Percentiles rank a stretch among this genome's conserved stretches.
phyloP scores from a whole-genome alignment of 176 grass and related monocot genomes.

The Leersia perrieri region DNA sequence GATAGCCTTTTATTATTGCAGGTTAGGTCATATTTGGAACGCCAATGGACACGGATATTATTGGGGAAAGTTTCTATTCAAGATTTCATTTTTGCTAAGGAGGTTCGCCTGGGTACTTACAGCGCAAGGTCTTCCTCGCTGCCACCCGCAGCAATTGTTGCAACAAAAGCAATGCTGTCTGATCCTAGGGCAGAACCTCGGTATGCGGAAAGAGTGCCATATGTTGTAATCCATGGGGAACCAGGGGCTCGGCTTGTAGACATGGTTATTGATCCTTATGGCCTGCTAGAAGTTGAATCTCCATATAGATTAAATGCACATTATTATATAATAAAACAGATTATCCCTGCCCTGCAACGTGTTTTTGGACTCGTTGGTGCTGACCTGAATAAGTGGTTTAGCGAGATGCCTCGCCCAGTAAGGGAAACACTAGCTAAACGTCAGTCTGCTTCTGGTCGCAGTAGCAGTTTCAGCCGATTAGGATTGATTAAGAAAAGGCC shows the following conservation, averaged over 20 bases:
- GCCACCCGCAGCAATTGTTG: constrained; percentile 91
- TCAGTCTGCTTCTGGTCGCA: constrained; percentile 27
- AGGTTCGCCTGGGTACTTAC: constrained; percentile 81
- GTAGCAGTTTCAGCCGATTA: constrained; percentile 33
- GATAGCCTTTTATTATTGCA: constrained; percentile 36
- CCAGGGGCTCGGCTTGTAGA: constrained; percentile 84
- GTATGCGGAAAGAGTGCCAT: constrained; percentile 78
- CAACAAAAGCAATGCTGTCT: constrained; percentile 65
- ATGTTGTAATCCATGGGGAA: constrained; percentile 90
- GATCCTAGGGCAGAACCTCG: constrained; percentile 83
- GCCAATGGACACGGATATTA: constrained; percentile 84
- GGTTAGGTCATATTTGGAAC: constrained; percentile 83
- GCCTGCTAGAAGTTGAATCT: constrained; percentile 63
- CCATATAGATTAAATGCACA: constrained; percentile 74
- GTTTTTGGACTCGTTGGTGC: constrained; percentile 79
- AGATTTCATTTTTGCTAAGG: constrained; percentile 96
- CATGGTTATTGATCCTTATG: constrained; percentile 87
- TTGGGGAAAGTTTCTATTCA: constrained; percentile 73
- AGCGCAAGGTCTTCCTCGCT: constrained; percentile 62
- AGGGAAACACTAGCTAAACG: constrained; percentile 38
- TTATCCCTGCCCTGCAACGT: constrained; percentile 87
- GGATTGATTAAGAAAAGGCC: constrained; percentile 41
- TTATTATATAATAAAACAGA: constrained; percentile 95
- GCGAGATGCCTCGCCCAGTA: constrained; percentile 61
- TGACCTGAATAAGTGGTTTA: constrained; percentile 79